Conservation (phyloP, 257 asterid species). For the Scutellaria barbata region DNA sequence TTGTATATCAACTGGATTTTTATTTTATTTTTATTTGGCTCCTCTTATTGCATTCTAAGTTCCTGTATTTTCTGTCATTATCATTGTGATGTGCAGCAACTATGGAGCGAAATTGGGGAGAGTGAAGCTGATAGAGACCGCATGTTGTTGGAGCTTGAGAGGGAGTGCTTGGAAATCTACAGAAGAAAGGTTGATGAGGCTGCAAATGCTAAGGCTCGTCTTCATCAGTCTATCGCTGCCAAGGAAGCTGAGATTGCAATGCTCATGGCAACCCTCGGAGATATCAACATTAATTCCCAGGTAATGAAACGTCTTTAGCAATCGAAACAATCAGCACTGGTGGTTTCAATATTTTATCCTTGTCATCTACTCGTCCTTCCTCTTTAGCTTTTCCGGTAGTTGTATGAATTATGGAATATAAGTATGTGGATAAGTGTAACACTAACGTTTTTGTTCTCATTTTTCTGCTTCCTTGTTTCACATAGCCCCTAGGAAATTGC, state of each 20-base stretch:
- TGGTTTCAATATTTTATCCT: neutral
- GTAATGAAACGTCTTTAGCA: constrained; percentile 45
- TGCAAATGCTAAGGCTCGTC: constrained; percentile 70
- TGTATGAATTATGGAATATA: no score
- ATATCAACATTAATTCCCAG: constrained; percentile 56
- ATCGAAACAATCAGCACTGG: constrained; percentile 7
- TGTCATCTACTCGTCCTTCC: no score
- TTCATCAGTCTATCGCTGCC: constrained; percentile 84
- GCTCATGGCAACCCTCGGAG: constrained; percentile 91
- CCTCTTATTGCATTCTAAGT: neutral
- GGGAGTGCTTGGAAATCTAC: constrained; percentile 83
- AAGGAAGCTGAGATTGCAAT: constrained; percentile 92
- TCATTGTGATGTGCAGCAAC: constrained; percentile 57
- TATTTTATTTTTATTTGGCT: neutral
- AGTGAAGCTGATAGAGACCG: constrained; percentile 75
- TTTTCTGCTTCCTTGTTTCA: neutral
- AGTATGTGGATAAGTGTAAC: no score
- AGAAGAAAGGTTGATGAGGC: constrained; percentile 89
- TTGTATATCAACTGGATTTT: neutral
- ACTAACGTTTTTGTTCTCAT: neutral
- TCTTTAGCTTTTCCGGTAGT: no score
- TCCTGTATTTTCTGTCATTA: constrained; percentile 25
- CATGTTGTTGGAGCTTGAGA: constrained; percentile 84
- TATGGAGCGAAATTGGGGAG: constrained; percentile 95
- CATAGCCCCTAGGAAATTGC: neutral